A percentile compares a stretch with the other conserved stretches of the same genome.
These are phyloP conservation scores for Phyllosticta citrichinensis DNA, from an alignment of 2,329 filamentous ascomycete genomes.

Conservation along the genomic window DNA sequence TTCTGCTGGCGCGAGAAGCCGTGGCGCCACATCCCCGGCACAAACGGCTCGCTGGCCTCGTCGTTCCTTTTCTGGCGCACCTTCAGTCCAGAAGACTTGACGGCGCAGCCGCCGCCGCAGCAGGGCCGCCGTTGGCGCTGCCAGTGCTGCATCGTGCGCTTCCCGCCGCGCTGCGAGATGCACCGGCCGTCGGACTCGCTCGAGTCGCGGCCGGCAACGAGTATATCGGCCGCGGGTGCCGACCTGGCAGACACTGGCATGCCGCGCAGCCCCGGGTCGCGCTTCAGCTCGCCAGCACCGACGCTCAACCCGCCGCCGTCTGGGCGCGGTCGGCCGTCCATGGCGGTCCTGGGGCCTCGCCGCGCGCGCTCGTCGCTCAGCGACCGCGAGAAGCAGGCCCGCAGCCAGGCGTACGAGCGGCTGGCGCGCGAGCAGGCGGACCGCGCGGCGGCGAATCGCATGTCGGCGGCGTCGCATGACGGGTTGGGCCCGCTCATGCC, in stretches of 20 bases:
- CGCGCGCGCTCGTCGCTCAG: conserved; percentile 11
- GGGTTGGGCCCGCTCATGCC: neutral
- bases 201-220: neutral
- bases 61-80: conserved; percentile 18
- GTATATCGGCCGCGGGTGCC: neutral
- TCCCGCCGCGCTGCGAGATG: neutral
- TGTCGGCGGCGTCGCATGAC: neutral
- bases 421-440: conserved; percentile 30
- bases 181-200: neutral
- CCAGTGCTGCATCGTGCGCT: neutral
- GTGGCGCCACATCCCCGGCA: conserved; percentile 48
- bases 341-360: conserved; percentile 1
- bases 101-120: neutral
- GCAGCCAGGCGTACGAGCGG: conserved; percentile 27
- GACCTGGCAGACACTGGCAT: neutral
- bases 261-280: neutral
- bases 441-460: conserved; percentile 5
- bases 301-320: neutral
- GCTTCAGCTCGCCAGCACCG: neutral
- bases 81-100: neutral
- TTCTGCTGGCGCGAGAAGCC: conserved; percentile 63
- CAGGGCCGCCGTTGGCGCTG: neutral
- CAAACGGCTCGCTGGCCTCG: conserved; percentile 33
- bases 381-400: conserved; percentile 13
- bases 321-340: neutral